A percentile compares a stretch with the other conserved stretches of the same genome.
These are phyloP conservation scores for Aurinia saxatilis DNA, from an alignment of 345 rosid species.

Conservation along the genomic window DNA sequence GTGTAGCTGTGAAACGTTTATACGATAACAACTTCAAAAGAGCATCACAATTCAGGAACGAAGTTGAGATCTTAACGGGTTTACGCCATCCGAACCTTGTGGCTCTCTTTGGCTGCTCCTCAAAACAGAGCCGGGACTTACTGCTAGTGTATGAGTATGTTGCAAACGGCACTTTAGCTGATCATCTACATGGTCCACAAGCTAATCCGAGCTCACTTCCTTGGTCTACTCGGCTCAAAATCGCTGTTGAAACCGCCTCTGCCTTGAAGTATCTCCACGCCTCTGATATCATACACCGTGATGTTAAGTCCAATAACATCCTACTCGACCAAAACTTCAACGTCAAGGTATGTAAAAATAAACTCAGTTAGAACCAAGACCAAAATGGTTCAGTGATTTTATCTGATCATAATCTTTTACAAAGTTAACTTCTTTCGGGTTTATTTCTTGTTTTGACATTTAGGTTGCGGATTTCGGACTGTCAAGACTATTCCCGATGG, in stretches of 20 bases:
- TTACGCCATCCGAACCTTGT: conserved; percentile 74
- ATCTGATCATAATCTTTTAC: background rate
- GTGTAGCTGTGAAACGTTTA: conserved; percentile 79
- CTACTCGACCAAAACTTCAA: conserved; percentile 62
- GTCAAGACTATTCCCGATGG: conserved; percentile 67
- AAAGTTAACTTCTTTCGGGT: background rate
- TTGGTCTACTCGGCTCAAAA: conserved; percentile 59
- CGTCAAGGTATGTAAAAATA: conserved; percentile 50
- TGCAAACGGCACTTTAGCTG: conserved; percentile 85
- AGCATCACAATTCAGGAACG: conserved; percentile 79
- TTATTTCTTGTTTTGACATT: conserved; percentile 4
- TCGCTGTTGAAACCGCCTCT: conserved; percentile 77
- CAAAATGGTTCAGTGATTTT: no score
- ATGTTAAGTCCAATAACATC: conserved; percentile 83
- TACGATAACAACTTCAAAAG: conserved; percentile 71
- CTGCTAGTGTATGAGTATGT: conserved; percentile 77
- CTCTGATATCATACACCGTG: conserved; percentile 71
- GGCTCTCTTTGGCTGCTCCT: conserved; percentile 76
- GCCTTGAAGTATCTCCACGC: conserved; percentile 80
- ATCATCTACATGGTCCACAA: conserved; percentile 63
- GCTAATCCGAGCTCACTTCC: conserved; percentile 59
- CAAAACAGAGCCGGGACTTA: conserved; percentile 66
- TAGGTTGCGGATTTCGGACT: conserved; percentile 88
- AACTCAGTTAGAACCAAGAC: no score
- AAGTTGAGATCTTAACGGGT: conserved; percentile 59